Percentiles rank a stretch among this genome's conserved stretches.
Evolutionary conservation across 768 basidiomycete genomes (phyloP).

Genomic region (Aureoboletus auriporus): DNA sequence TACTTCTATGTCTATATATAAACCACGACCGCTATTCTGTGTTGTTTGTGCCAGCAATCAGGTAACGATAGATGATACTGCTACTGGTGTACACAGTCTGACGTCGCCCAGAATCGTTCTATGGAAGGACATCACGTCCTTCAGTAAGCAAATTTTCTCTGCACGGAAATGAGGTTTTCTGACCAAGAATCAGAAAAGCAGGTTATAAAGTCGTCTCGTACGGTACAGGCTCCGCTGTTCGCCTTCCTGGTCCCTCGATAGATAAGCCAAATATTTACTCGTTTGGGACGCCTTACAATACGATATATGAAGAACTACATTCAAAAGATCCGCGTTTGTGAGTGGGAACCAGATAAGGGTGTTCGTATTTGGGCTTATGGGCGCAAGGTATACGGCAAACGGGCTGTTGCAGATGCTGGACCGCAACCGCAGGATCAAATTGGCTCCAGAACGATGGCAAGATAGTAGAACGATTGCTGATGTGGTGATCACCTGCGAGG

Average conservation of each 20-base stretch:
- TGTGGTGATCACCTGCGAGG: conserved; percentile 97
- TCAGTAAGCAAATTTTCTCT: conserved; percentile 52
- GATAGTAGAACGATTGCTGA: conserved; percentile 88
- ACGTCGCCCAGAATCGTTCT: conserved; percentile 72
- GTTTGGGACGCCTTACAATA: conserved; percentile 96
- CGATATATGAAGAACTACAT: conserved; percentile 88
- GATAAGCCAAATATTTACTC: conserved; percentile 97
- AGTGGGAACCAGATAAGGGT: conserved; percentile 28
- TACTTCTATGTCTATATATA: conserved; percentile 38
- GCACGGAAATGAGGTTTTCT: neutral
- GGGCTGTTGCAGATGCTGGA: conserved; percentile 96
- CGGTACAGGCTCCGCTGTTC: conserved; percentile 96
- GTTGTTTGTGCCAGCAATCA: conserved; percentile 99
- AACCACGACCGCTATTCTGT: conserved; percentile 82
- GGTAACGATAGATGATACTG: conserved; percentile 37
- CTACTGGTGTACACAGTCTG: conserved; percentile 4
- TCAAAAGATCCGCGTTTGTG: conserved; percentile 81
- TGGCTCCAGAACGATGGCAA: conserved; percentile 96
- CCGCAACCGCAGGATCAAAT: conserved; percentile 87
- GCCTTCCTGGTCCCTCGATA: conserved; percentile 91
- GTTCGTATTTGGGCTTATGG: conserved; percentile 11
- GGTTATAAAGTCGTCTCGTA: conserved; percentile 89
- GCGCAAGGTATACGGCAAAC: conserved; percentile 81
- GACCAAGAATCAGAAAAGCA: conserved; percentile 64
- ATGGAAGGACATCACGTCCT: conserved; percentile 97